Base-by-base conservation (phyloP, 2,329 filamentous ascomycete species). In the Mycogone perniciosa region DNA sequence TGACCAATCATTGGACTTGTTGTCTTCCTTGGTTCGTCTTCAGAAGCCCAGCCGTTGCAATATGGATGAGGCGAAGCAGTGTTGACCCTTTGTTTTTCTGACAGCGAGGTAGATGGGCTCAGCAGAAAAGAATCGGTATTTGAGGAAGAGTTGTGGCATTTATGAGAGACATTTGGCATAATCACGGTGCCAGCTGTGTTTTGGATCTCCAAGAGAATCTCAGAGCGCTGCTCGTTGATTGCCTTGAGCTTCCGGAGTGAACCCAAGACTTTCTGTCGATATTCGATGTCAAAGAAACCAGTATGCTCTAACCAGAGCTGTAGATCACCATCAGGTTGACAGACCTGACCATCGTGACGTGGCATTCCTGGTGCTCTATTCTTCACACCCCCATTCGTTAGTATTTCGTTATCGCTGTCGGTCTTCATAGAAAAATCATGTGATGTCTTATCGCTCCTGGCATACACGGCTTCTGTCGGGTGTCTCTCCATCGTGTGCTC, bases 241-340 rank as follows among this genome's bases (percentile, higher is more conserved):
- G 38, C 44, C 9, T 48, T 48, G 4, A 62, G 54, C 31, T 56
- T 54, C 31, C 54, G 50, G 35, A 60, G 38, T 3, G 45, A 34
- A 4, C 48, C 30, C 31, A 64, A 52, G 1, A 57, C 47, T 7
- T 48, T 53, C 4, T 43, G 49, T 13, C 61, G 57, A 33, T 60
- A 48, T 4, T 45, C 42, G 8, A 37, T 2, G 40, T 64, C 55
- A 43, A 59, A 61, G 48, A 51, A 64, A 13, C 60, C 44, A 2
- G 62, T 63, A 29, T 62, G 49, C n/a, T 59, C 44, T 10, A 64
- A 53, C 62, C 61, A 64, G 10, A 59, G 50, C n/a, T 34, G 40
- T 29, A 64, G 38, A 7, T 62, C 60, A 6, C 27, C 20, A 20
- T 52, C 41, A 7, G 42, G 4, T 4, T 27, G 29, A 10, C 20